Conservation (phyloP, 2,329 filamentous ascomycete genomes). For the Pseudophaeomoniella oleicola region DNA sequence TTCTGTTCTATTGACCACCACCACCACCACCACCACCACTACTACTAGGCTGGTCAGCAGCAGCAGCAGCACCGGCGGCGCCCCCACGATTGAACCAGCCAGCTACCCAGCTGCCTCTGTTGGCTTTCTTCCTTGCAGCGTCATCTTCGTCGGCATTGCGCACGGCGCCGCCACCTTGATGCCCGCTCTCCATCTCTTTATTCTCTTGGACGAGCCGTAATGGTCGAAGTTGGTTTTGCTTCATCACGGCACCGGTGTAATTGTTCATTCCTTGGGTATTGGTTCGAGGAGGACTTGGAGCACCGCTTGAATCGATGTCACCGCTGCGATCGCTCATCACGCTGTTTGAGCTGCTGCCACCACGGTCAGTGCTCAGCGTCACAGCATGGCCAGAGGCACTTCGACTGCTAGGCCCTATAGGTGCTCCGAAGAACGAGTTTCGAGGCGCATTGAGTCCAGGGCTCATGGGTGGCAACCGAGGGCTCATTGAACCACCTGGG, state of each 20-base stretch:
- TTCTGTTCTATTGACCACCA: no score
- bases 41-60: not conserved
- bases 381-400: slow-evolving; percentile 15
- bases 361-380: slow-evolving; percentile 23
- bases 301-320: slow-evolving; percentile 29
- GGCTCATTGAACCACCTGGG: slow-evolving; percentile 14
- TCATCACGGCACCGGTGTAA: slow-evolving; percentile 49
- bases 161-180: slow-evolving; percentile 22
- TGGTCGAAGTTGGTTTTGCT: slow-evolving; percentile 64
- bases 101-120: slow-evolving; percentile 30
- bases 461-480: slow-evolving; percentile 34
- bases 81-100: slow-evolving; percentile 28
- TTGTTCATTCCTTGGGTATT: slow-evolving; percentile 46
- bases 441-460: slow-evolving; percentile 38
- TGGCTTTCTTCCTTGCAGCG: slow-evolving; percentile 28
- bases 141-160: slow-evolving; percentile 24
- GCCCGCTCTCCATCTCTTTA: slow-evolving; percentile 19
- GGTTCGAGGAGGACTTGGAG: slow-evolving; percentile 44
- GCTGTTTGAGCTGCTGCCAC: slow-evolving; percentile 55
- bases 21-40: no score
- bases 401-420: slow-evolving; percentile 15
- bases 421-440: slow-evolving; percentile 46
- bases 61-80: no score
- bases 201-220: slow-evolving; percentile 78
- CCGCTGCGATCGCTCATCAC: slow-evolving; percentile 33